A percentile compares a stretch with the other conserved stretches of the same genome.
Conservation (phyloP, 345 rosid genomes). For the Iberis pinnata region DNA sequence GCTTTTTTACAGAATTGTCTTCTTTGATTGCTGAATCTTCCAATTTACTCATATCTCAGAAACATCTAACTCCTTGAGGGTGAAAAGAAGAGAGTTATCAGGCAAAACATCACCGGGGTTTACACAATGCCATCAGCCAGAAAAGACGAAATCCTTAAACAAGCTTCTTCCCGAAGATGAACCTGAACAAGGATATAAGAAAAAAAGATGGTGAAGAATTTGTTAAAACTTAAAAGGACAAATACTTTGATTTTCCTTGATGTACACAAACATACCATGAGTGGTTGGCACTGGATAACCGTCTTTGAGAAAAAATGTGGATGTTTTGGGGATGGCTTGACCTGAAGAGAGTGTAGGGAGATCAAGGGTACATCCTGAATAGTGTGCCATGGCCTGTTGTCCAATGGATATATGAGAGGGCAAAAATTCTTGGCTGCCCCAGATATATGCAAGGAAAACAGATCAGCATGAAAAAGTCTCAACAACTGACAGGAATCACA, state of each 20-base stretch:
- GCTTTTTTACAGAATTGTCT: slow-evolving; percentile 34
- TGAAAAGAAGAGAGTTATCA: slow-evolving; percentile 54
- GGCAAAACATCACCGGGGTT: slow-evolving; percentile 75
- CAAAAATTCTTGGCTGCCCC: slow-evolving; percentile 66
- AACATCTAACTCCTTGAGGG: slow-evolving; percentile 67
- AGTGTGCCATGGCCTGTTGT: slow-evolving; percentile 57
- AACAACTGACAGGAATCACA: slow-evolving; percentile 11
- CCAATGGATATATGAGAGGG: slow-evolving; percentile 88
- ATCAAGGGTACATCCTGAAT: slow-evolving; percentile 62
- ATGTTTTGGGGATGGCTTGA: slow-evolving; percentile 82
- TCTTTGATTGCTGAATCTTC: slow-evolving; percentile 29
- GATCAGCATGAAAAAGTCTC: slow-evolving; percentile 14
- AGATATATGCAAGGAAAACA: slow-evolving; percentile 19
- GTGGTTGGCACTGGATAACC: slow-evolving; percentile 84
- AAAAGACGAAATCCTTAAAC: slow-evolving; percentile 89
- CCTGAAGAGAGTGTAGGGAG: slow-evolving; percentile 76
- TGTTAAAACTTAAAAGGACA: too few species aligned
- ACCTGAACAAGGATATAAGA: slow-evolving; percentile 46
- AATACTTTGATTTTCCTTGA: slow-evolving; percentile 2
- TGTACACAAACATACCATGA: slow-evolving; percentile 51
- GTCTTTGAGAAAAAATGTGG: slow-evolving; percentile 79
- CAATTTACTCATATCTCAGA: slow-evolving; percentile 46
- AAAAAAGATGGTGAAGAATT: slow-evolving; percentile 1
- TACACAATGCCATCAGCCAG: slow-evolving; percentile 92
- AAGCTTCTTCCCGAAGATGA: slow-evolving; percentile 94